These are phyloP conservation scores for Aspergillus diversus DNA, from an alignment of 495 filamentous ascomycete genomes.

Conservation along the genomic window DNA sequence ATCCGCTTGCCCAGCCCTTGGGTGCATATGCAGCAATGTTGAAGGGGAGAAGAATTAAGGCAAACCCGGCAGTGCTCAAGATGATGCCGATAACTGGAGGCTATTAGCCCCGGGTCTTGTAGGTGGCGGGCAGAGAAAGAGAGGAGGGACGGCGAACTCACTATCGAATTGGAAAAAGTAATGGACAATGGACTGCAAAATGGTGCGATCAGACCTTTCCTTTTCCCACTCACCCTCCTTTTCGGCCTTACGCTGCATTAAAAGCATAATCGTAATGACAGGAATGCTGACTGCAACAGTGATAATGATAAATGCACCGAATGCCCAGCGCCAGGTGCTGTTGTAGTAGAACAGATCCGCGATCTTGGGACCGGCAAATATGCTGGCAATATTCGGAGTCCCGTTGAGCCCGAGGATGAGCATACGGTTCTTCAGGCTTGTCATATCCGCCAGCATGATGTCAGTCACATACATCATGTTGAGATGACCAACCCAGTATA, in stretches of 20 bases:
- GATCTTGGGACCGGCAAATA: slow-evolving; percentile 5
- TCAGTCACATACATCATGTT: slow-evolving; percentile 5
- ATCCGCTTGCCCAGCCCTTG: slow-evolving; percentile 48
- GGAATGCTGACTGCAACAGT: slow-evolving; percentile 33
- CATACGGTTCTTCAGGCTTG: slow-evolving; percentile 8
- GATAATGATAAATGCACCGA: slow-evolving; percentile 61
- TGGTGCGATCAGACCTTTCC: slow-evolving; percentile 26
- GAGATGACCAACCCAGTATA: slow-evolving; percentile 8
- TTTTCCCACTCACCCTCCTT: slow-evolving; percentile 21
- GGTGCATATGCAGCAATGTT: slow-evolving; percentile 49
- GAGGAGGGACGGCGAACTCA: neutral
- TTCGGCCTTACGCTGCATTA: slow-evolving; percentile 54
- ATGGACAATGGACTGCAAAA: slow-evolving; percentile 17
- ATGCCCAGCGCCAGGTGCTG: slow-evolving; percentile 57
- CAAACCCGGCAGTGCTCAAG: slow-evolving; percentile 56
- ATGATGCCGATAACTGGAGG: slow-evolving; percentile 49
- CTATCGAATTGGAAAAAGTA: slow-evolving; percentile 29
- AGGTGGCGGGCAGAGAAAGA: neutral
- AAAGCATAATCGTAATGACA: slow-evolving; percentile 50
- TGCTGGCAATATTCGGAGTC: slow-evolving; percentile 7
- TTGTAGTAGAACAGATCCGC: slow-evolving; percentile 10
- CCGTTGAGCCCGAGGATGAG: slow-evolving; percentile 4
- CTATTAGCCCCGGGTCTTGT: neutral
- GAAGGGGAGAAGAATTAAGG: slow-evolving; percentile 43
- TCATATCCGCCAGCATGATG: slow-evolving; percentile 9